phyloP scores from a whole-genome alignment of 2,329 filamentous ascomycete genomes.

The Penicillium frequentans region DNA sequence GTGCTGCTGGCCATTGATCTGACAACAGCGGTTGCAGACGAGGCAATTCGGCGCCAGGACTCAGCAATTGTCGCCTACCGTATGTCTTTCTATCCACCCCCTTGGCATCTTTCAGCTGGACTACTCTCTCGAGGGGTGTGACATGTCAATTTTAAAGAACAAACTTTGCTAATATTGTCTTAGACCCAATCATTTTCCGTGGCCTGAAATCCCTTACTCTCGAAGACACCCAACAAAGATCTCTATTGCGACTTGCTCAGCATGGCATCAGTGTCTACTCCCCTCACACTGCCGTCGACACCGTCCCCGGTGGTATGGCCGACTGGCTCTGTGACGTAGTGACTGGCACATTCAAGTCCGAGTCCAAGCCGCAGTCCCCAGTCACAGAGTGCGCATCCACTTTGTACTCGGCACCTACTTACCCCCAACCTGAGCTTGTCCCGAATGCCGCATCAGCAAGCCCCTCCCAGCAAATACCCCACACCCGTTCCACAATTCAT shows the following conservation, averaged over 20 bases:
- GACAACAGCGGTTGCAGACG: slow-evolving; percentile 82
- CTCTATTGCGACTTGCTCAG: slow-evolving; percentile 76
- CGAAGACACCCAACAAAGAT: slow-evolving; percentile 80
- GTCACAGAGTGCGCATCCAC: slow-evolving; percentile 23
- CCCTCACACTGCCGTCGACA: slow-evolving; percentile 93
- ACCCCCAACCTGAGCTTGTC: slow-evolving; percentile 33
- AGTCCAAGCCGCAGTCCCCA: slow-evolving; percentile 1
- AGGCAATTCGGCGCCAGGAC: slow-evolving; percentile 75
- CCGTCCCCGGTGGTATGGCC: slow-evolving; percentile 78
- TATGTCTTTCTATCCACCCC: slow-evolving; percentile 45
- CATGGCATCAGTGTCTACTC: slow-evolving; percentile 93
- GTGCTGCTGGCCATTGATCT: slow-evolving; percentile 87
- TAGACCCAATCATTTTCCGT: slow-evolving; percentile 95
- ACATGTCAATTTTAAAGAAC: neutral
- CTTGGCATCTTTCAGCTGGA: neutral
- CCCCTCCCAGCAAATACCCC: slow-evolving; percentile 30
- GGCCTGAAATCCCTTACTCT: slow-evolving; percentile 86
- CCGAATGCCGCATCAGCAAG: slow-evolving; percentile 36
- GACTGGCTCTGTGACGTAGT: slow-evolving; percentile 93
- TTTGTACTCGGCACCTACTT: slow-evolving; percentile 42
- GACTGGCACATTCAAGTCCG: slow-evolving; percentile 48
- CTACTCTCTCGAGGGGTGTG: neutral
- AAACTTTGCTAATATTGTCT: neutral
- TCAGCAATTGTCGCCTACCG: slow-evolving; percentile 88
- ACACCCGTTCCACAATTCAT: slow-evolving; percentile 56